These are phyloP conservation scores for Lipomyces orientalis DNA, from an alignment of 805 yeast genomes.

Conservation along the genomic window DNA sequence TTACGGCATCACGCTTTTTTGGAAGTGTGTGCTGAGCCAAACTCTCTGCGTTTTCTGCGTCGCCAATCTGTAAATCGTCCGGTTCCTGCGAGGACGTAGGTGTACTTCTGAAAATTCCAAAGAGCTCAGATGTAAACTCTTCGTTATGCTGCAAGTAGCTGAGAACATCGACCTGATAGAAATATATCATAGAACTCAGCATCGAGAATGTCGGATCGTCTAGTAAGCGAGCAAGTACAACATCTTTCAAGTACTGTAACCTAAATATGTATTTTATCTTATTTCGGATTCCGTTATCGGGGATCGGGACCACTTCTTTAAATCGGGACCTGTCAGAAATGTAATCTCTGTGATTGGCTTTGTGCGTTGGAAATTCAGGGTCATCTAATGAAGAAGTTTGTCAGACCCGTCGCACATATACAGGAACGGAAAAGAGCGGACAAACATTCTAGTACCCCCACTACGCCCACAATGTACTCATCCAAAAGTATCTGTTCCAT, in stretches of 20 bases:
- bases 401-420: conserved; percentile 24
- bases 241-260: conserved; percentile 82
- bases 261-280: conserved; percentile 77
- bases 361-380: conserved; percentile 78
- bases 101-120: conserved; percentile 57
- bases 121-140: conserved; percentile 62
- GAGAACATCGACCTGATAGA: conserved; percentile 71
- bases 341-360: conserved; percentile 79
- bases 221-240: conserved; percentile 76
- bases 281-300: conserved; percentile 54
- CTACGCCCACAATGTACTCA: conserved; percentile 59
- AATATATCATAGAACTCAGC: conserved; percentile 68
- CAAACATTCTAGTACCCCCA: conserved; percentile 76
- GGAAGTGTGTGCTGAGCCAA: conserved; percentile 30
- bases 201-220: conserved; percentile 80
- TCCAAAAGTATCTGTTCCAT: conserved; percentile 64
- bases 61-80: conserved; percentile 20
- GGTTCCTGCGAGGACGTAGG: not conserved
- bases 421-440: not conserved
- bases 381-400: conserved; percentile 57
- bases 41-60: conserved; percentile 7
- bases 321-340: conserved; percentile 62
- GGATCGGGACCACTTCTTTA: conserved; percentile 73
- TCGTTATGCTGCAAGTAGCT: conserved; percentile 59
- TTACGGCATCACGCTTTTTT: conserved; percentile 70